Base-by-base conservation (phyloP, 441 rosid species). In the Cnidoscolus chayamansa region DNA sequence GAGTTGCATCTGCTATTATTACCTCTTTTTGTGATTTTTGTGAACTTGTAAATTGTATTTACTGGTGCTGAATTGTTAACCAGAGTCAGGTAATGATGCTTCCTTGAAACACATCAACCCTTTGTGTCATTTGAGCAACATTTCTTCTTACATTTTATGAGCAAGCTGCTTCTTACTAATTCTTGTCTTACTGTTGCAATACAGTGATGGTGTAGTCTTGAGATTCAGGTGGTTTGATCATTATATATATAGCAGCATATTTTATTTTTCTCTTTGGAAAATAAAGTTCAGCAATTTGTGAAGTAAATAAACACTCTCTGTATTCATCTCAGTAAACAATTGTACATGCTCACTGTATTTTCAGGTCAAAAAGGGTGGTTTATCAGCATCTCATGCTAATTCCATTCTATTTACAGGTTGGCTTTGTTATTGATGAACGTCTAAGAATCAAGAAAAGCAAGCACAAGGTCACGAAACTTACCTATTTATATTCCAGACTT, bases 391-490 rank as follows among this genome's bases (percentile, higher is more conserved):
- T 71, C 45, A 50, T 56, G 62, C 35, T 56, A 51, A 40, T 19
- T 50, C 53, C 72, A 59, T 17, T 63, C n/a, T 55, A 56, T 71
- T 64, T 76, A 74, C 89, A 94, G 99, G 90, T 94, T 70, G 78
- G 90, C 40, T 94, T 92, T 84, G 93, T 89, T 74, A 86, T 86
- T 65, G 97, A 92, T 80, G 99, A 94, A 81, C 97, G 98, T 17
- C 74, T 92, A 77, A 85, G 89, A 66, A 75, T 80, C 55, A 85
- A 86, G 84, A 92, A 86, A 74, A 87, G 84, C 81, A 94, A 92
- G 66, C 91, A 92, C 83, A 94, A 90, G 97, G 99, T 92, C 51
- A 69, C 71, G 57, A 74, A 51, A 48, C 53, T 54, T 67, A 35
- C 61, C 64, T 31, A 15, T 63, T 66, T 62, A 10, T 16, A 48